phyloP scores from a whole-genome alignment of 768 basidiomycete species.

The Paxillus rubicundulus region DNA sequence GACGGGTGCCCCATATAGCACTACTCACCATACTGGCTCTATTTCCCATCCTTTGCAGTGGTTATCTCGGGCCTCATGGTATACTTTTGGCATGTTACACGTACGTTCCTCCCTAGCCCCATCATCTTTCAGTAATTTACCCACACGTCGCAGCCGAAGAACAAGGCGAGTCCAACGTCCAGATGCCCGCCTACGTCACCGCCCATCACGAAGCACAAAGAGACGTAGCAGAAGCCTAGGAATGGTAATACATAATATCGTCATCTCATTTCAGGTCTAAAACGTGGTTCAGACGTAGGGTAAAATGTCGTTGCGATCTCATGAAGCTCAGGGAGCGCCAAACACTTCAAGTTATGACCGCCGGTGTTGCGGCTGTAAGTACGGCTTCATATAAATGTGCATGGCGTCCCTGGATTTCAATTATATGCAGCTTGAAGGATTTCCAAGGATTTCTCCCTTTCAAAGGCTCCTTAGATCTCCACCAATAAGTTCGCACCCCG shows the following conservation, averaged over 20 bases:
- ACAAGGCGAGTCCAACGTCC: constrained; percentile 49
- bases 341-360: constrained; percentile 9
- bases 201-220: background rate
- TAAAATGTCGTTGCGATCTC: too few relatives aligned
- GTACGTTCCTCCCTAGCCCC: constrained; percentile 42
- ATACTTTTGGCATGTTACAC: constrained; percentile 84
- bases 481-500: too few relatives aligned
- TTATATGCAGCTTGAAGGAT: background rate
- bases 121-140: background rate
- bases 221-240: constrained; percentile 5
- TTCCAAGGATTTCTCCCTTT: too few relatives aligned
- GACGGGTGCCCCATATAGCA: constrained; percentile 44
- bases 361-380: background rate
- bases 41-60: constrained; percentile 75
- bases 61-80: constrained; percentile 70
- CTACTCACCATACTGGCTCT: constrained; percentile 83
- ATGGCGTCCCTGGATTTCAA: background rate
- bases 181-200: constrained; percentile 20
- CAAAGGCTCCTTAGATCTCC: too few relatives aligned
- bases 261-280: too few relatives aligned
- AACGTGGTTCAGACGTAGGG: too few relatives aligned
- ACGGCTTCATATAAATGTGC: background rate
- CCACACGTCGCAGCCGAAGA: constrained; percentile 56
- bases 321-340: constrained; percentile 4
- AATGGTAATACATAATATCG: background rate